These are phyloP conservation scores for Aspergillus sp. DNA, from an alignment of 2,329 filamentous ascomycete genomes.

Conservation along the genomic window DNA sequence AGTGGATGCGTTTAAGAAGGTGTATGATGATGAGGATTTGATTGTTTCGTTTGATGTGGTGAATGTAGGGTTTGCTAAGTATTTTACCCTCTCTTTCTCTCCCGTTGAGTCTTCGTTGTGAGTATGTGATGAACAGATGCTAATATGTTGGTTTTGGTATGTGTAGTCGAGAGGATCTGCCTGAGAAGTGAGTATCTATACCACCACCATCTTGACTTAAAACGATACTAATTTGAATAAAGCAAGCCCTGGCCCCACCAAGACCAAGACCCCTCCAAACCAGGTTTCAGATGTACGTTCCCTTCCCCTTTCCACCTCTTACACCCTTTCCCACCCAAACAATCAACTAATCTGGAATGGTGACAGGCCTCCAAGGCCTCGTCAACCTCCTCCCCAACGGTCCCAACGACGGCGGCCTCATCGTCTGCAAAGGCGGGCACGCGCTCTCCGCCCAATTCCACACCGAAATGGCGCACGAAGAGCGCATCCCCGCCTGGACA, in stretches of 20 bases:
- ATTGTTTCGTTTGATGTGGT: constrained; percentile 55
- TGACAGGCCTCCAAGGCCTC: constrained; percentile 45
- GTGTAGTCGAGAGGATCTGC: constrained; percentile 19
- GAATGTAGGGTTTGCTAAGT: constrained; percentile 49
- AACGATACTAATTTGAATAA: background rate
- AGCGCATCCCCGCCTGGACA: constrained; percentile 29
- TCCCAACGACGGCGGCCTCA: constrained; percentile 42
- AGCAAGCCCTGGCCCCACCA: constrained; percentile 53
- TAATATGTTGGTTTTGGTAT: background rate
- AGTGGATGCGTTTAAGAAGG: constrained; percentile 49
- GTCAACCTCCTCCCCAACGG: constrained; percentile 47
- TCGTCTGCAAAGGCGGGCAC: constrained; percentile 38
- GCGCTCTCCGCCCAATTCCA: constrained; percentile 36
- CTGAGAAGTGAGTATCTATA: constrained; percentile 1
- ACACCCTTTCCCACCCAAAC: no score
- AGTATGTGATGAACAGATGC: background rate
- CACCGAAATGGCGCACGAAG: constrained; percentile 31
- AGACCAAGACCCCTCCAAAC: constrained; percentile 48
- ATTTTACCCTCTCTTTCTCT: background rate
- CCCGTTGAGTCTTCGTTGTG: no score
- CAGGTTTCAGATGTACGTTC: constrained; percentile 52
- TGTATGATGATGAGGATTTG: constrained; percentile 50
- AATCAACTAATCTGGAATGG: no score
- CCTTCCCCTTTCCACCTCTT: background rate
- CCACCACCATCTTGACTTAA: background rate